Evolutionary conservation across 345 rosid genomes (phyloP).

Genomic region (Cochlearia excelsa): DNA sequence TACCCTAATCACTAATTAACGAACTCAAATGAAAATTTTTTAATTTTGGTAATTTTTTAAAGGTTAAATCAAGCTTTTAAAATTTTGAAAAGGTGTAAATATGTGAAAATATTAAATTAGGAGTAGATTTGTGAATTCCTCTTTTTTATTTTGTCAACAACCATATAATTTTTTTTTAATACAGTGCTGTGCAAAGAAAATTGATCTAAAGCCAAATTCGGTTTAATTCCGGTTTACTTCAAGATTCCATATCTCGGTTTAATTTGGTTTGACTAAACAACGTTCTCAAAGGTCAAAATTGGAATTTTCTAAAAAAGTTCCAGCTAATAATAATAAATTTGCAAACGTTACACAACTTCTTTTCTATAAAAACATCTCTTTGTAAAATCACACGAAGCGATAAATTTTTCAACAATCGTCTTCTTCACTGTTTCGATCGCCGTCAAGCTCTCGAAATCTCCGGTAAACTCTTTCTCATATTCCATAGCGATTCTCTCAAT

Average conservation of each 20-base stretch:
- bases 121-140: too few species aligned
- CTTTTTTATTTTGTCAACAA: too few species aligned
- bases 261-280: slow-evolving; percentile 26
- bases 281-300: slow-evolving; percentile 28
- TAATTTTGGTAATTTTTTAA: too few species aligned
- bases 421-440: slow-evolving; percentile 19
- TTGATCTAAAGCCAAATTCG: too few species aligned
- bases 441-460: slow-evolving; percentile 27
- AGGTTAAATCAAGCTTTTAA: too few species aligned
- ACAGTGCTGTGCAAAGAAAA: too few species aligned
- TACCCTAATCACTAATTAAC: too few species aligned
- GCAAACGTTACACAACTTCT: background rate
- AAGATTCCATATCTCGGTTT: slow-evolving; percentile 17
- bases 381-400: slow-evolving; percentile 14
- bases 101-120: too few species aligned
- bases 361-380: background rate
- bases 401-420: background rate
- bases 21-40: too few species aligned
- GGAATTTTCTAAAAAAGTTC: background rate
- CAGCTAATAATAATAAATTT: slow-evolving; percentile 8
- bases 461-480: slow-evolving; percentile 20
- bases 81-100: too few species aligned
- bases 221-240: slow-evolving; percentile 4
- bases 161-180: too few species aligned
- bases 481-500: slow-evolving; percentile 9